A percentile compares a stretch with the other conserved stretches of the same genome.
Evolutionary conservation across 1,284 basidiomycete species (phyloP).

Genomic region (Volvariella surrecta): DNA sequence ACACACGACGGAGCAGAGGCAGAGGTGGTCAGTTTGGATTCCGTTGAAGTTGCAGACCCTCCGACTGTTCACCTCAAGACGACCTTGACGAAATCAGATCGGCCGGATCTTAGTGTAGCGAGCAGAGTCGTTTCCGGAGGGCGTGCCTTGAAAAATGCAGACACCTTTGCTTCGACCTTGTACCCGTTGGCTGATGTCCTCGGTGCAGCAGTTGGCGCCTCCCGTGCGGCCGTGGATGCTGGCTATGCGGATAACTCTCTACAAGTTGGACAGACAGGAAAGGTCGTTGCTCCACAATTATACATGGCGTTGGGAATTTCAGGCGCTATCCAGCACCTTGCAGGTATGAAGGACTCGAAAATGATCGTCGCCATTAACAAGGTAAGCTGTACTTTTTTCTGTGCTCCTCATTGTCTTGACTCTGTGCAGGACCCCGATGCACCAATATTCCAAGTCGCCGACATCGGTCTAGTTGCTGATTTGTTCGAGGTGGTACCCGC

Average conservation of each 20-base stretch:
- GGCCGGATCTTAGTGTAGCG: slow-evolving; percentile 89
- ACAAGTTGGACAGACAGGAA: slow-evolving; percentile 99
- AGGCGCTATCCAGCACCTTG: slow-evolving; percentile 97
- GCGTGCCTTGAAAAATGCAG: slow-evolving; percentile 90
- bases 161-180: slow-evolving; percentile 84
- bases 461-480: slow-evolving; percentile 91
- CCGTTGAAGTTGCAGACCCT: slow-evolving; percentile 54
- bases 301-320: slow-evolving; percentile 97
- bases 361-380: slow-evolving; percentile 99
- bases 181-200: slow-evolving; percentile 92
- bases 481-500: slow-evolving; percentile 86
- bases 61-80: slow-evolving; percentile 79
- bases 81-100: slow-evolving; percentile 82
- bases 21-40: slow-evolving; percentile 57
- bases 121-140: slow-evolving; percentile 92
- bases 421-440: slow-evolving; percentile 84
- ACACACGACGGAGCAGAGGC: slow-evolving; percentile 42
- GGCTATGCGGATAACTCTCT: slow-evolving; percentile 98
- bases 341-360: slow-evolving; percentile 99
- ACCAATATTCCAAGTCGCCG: slow-evolving; percentile 98
- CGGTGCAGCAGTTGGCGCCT: slow-evolving; percentile 95
- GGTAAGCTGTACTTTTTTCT: slow-evolving; percentile 32
- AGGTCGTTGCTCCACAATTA: slow-evolving; percentile 90
- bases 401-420: slow-evolving; percentile 3
- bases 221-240: slow-evolving; percentile 95